Evolutionary conservation across 768 basidiomycete genomes (phyloP).

Genomic region (Tylopilus intermedius): DNA sequence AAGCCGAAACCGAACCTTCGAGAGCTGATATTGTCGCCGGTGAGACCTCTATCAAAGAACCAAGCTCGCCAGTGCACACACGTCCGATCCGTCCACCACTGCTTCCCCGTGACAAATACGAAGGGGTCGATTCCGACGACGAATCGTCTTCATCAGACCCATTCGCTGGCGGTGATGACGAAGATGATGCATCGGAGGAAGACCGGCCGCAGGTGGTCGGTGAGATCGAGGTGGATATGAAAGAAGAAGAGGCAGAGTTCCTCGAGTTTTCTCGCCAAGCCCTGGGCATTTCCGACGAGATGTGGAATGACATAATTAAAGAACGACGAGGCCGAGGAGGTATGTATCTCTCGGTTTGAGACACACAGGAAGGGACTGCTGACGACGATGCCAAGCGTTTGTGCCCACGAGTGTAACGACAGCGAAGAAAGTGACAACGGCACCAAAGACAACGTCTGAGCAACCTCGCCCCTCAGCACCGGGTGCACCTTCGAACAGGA

Average conservation of each 20-base stretch:
- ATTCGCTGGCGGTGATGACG: conserved; percentile 36
- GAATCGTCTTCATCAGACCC: conserved; percentile 66
- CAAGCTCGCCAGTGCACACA: conserved; percentile 19
- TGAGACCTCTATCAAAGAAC: conserved; percentile 1
- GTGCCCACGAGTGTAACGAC: conserved; percentile 37
- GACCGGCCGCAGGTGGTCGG: conserved; percentile 81
- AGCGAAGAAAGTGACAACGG: conserved; percentile 1
- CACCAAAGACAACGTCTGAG: conserved; percentile 8
- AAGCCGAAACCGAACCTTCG: conserved; percentile 24
- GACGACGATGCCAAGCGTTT: conserved; percentile 44
- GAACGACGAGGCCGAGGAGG: conserved; percentile 80
- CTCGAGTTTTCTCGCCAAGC: conserved; percentile 91
- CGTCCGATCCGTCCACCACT: conserved; percentile 70
- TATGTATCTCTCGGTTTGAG: conserved; percentile 34
- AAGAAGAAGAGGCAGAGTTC: conserved; percentile 90
- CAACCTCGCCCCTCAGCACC: conserved; percentile 22
- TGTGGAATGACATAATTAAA: conserved; percentile 82
- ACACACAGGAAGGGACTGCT: neutral
- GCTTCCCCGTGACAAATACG: conserved; percentile 77
- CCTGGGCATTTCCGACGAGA: conserved; percentile 81
- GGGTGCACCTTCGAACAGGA: conserved; percentile 41
- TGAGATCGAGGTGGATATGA: conserved; percentile 87
- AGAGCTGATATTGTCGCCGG: conserved; percentile 1
- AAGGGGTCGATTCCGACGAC: conserved; percentile 91
- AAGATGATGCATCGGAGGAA: conserved; percentile 63